Conservation (phyloP, 768 basidiomycete species). For the Agaricus subrufescens region DNA sequence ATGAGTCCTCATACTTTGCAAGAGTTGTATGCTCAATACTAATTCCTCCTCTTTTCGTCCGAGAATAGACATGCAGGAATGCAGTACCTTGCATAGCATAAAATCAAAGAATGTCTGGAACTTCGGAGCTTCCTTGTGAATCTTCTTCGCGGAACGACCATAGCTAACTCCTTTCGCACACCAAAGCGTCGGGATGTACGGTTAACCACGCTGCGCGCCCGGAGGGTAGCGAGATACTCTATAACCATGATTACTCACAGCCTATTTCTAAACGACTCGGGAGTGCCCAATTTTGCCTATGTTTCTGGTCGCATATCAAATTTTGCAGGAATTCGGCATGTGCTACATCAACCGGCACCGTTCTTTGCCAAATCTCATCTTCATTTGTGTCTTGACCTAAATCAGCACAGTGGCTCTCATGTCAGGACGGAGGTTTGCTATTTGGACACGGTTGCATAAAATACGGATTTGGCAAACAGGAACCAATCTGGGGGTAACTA, state of each 20-base stretch:
- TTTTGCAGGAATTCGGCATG: not conserved
- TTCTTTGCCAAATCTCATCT: slow-evolving; percentile 1
- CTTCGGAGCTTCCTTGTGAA: slow-evolving; percentile 6
- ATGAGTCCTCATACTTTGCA: no score
- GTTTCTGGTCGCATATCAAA: not conserved
- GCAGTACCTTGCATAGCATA: slow-evolving; percentile 12
- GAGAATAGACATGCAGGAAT: slow-evolving; percentile 7
- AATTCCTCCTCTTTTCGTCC: not conserved
- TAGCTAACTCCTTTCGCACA: not conserved
- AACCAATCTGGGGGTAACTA: slow-evolving; percentile 1
- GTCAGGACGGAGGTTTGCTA: slow-evolving; percentile 7
- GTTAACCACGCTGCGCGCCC: not conserved
- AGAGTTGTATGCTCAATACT: no score
- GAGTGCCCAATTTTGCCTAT: not conserved
- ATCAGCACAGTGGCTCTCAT: slow-evolving; percentile 6
- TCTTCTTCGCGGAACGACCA: not conserved
- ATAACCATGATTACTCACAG: not conserved
- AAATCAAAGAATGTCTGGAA: slow-evolving; percentile 9
- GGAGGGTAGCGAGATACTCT: no score
- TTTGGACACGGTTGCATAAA: not conserved
- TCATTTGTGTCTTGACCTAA: slow-evolving; percentile 5
- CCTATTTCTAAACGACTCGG: not conserved
- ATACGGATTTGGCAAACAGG: not conserved
- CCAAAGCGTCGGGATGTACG: not conserved
- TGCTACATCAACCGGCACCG: no score